These are phyloP conservation scores for Hypoxylon cercidicola DNA, from an alignment of 495 filamentous ascomycete species.

Conservation along the genomic window DNA sequence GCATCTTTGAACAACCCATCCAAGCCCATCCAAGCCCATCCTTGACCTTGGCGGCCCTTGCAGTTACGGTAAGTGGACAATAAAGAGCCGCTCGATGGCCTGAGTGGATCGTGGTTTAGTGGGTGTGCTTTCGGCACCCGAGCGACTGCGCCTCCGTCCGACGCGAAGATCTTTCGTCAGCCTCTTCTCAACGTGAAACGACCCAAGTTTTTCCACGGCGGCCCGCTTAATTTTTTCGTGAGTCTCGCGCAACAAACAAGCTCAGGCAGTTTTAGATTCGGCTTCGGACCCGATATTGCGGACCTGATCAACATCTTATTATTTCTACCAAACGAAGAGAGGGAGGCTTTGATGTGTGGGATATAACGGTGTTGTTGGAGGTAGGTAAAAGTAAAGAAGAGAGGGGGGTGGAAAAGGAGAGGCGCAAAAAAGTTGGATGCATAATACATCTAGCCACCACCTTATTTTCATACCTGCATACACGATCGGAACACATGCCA, in stretches of 20 bases:
- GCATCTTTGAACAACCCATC: too few relatives aligned
- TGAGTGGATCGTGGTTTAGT: constrained; percentile 19
- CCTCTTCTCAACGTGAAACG: constrained; percentile 31
- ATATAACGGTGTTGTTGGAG: background rate
- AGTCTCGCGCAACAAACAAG: constrained; percentile 10
- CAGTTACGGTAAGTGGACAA: background rate
- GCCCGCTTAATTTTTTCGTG: constrained; percentile 26
- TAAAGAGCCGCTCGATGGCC: constrained; percentile 7
- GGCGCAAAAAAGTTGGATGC: background rate
- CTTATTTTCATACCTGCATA: constrained; percentile 17
- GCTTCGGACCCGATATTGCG: constrained; percentile 8
- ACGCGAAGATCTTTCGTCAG: constrained; percentile 35
- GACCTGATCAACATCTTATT: constrained; percentile 14
- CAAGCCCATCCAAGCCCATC: too few relatives aligned
- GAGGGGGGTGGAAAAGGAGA: background rate
- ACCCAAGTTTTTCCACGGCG: constrained; percentile 23
- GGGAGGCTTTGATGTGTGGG: background rate
- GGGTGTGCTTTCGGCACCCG: constrained; percentile 16
- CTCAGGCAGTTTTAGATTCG: constrained; percentile 22
- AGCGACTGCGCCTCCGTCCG: constrained; percentile 34
- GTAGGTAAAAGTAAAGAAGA: background rate
- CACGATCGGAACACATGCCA: constrained; percentile 13
- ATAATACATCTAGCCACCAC: background rate
- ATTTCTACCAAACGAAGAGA: background rate
- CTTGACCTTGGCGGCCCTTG: too few relatives aligned